phyloP scores from a whole-genome alignment of 768 basidiomycete genomes.

The Trametes elegans region DNA sequence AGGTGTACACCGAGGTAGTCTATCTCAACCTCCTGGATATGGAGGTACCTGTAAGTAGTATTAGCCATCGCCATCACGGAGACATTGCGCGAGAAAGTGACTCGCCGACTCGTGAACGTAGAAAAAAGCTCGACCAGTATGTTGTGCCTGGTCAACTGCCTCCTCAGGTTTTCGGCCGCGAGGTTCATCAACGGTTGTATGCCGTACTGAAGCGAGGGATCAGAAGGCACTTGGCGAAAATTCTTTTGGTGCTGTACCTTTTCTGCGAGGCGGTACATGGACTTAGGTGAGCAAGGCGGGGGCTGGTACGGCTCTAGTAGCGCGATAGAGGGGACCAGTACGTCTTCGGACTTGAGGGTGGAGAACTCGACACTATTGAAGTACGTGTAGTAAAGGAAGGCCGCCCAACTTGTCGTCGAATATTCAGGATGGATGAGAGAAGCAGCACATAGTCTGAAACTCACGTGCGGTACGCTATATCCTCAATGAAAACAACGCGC shows the following conservation, averaged over 20 bases:
- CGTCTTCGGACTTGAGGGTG: conserved; percentile 11
- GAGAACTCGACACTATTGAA: conserved; percentile 16
- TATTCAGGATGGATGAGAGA: background rate
- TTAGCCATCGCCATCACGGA: background rate
- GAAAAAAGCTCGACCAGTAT: conserved; percentile 26
- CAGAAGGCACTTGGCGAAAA: background rate
- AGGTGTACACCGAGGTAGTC: background rate
- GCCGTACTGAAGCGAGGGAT: background rate
- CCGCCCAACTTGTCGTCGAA: conserved; percentile 7
- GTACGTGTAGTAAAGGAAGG: conserved; percentile 25
- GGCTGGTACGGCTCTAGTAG: background rate
- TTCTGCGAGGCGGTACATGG: conserved; percentile 28
- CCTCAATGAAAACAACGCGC: conserved; percentile 14
- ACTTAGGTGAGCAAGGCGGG: conserved; percentile 26
- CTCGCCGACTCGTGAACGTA: conserved; percentile 13
- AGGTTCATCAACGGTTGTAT: conserved; percentile 12
- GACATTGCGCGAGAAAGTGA: background rate
- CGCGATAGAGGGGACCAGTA: background rate
- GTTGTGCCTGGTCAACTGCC: conserved; percentile 17
- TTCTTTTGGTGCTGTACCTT: background rate
- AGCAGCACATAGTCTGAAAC: background rate
- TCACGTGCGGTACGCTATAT: conserved; percentile 23
- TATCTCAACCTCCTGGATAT: background rate
- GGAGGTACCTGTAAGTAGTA: background rate
- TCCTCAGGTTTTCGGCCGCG: conserved; percentile 16